Evolutionary conservation across 1,139 yeast genomes (phyloP).

Genomic region (Nakaseomyces uthaithaninus): DNA sequence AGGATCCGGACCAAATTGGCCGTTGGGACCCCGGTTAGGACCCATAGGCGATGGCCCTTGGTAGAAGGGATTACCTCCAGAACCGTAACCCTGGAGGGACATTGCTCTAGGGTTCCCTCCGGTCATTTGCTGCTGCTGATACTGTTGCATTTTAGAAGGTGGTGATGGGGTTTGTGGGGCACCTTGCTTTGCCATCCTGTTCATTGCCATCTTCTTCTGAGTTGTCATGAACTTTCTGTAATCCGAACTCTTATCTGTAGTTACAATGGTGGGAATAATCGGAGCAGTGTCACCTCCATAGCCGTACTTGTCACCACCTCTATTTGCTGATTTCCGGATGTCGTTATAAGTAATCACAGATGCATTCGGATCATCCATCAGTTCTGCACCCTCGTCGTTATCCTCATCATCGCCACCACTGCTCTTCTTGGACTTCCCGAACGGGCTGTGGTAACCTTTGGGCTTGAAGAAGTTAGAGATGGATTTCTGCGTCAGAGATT

Average conservation of each 20-base stretch:
- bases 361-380: constrained; percentile 39
- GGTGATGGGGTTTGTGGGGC: constrained; percentile 9
- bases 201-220: constrained; percentile 52
- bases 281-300: constrained; percentile 54
- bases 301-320: constrained; percentile 51
- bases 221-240: constrained; percentile 64
- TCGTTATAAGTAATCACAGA: constrained; percentile 53
- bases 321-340: constrained; percentile 51
- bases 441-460: constrained; percentile 14
- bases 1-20: constrained; percentile 9
- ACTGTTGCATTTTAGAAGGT: constrained; percentile 6
- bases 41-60: constrained; percentile 7
- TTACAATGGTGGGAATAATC: constrained; percentile 55
- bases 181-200: constrained; percentile 37
- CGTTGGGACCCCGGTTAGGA: constrained; percentile 10
- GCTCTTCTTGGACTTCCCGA: constrained; percentile 13
- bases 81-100: constrained; percentile 42
- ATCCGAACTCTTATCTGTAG: constrained; percentile 40
- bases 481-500: constrained; percentile 22
- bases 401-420: constrained; percentile 16
- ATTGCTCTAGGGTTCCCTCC: constrained; percentile 42
- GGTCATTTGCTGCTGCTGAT: constrained; percentile 21
- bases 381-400: constrained; percentile 49
- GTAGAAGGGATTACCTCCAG: constrained; percentile 12
- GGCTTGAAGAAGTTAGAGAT: constrained; percentile 22